phyloP scores from a whole-genome alignment of 345 rosid species.

The Euclidium syriacum region DNA sequence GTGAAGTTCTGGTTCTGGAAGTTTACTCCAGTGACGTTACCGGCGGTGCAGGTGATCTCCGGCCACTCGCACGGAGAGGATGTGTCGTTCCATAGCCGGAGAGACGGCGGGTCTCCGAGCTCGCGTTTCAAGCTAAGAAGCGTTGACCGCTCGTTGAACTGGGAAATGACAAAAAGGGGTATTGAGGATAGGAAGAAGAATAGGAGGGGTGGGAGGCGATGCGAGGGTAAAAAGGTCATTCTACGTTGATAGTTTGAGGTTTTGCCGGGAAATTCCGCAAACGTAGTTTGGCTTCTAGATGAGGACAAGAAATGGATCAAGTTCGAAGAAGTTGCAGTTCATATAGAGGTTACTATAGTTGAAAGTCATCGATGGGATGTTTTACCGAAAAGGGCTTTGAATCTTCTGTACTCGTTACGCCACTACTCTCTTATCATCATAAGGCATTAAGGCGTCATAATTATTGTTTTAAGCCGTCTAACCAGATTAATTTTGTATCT shows the following conservation, averaged over 20 bases:
- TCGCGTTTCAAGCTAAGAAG: constrained; percentile 49
- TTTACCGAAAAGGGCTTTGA: neutral
- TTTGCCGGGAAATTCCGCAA: constrained; percentile 24
- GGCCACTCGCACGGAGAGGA: constrained; percentile 68
- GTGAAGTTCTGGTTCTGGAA: constrained; percentile 38
- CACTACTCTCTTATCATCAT: too few species aligned
- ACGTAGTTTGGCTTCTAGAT: neutral
- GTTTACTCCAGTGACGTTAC: constrained; percentile 40
- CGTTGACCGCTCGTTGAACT: constrained; percentile 39
- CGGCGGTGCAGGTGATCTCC: constrained; percentile 39
- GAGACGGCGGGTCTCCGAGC: constrained; percentile 53
- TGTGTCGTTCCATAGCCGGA: constrained; percentile 54
- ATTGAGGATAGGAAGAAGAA: constrained; percentile 30
- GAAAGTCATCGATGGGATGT: neutral
- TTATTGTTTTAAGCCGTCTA: too few species aligned
- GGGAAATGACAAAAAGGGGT: constrained; percentile 48
- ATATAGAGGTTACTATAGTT: neutral
- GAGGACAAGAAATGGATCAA: neutral
- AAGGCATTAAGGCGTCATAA: too few species aligned
- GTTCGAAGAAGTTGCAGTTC: neutral
- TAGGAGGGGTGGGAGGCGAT: neutral
- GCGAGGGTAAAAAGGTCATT: constrained; percentile 37
- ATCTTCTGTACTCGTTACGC: neutral
- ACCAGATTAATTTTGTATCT: too few species aligned
- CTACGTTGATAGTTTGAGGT: neutral